Base-by-base conservation (phyloP, 2,329 filamentous ascomycete genomes). In the Aspergillus aculeatus region DNA sequence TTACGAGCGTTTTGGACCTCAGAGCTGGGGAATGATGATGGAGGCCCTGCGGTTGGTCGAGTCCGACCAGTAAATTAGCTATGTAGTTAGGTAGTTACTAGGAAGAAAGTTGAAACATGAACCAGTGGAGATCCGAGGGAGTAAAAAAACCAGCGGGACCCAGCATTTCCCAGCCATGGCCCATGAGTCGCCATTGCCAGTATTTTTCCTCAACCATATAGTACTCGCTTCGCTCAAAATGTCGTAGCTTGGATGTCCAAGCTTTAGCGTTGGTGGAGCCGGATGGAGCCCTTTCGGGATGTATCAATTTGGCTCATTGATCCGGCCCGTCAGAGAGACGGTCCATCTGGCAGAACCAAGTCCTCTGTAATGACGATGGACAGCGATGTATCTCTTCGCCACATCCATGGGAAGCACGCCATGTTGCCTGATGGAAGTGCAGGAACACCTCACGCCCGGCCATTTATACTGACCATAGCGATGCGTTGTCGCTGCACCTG, bases 1-100 rank as follows among this genome's bases (percentile, higher is more conserved):
- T n/a, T 65, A 65, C 24, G 63, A 65, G 63, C 53, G 60, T 4
- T 65, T 65, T 56, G 62, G 63, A 2, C 50, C 56, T 1, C 38
- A 11, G 5, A 61, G 62, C 49, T 65, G 63, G 63, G 52, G n/a
- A 19, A 49, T 6, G 1, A 54, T 65, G 23, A 54, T 64, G 59
- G 54, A 51, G 35, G 57, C 62, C 12, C 26, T 62, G 44, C 29
- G 47, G 55, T 52, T n/a, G 55, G 50, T 16, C 21, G 23, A 35
- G 50, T 21, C n/a, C 10, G 19, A 19, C 9, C 19, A 24, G n/a
- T 32, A 35, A 21, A 23, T 12, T 6, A 23, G 21, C n/a, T 23
- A 35, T 16, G n/a, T 21, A 35, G n/a, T 19, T 35, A 29, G 50
- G 29, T 21, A 7, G 41, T 9, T 16, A 23, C 19, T 3, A 21